These are phyloP conservation scores for Bolboschoenus planiculmis DNA, from an alignment of 176 grass and related monocot species.

Conservation along the genomic window DNA sequence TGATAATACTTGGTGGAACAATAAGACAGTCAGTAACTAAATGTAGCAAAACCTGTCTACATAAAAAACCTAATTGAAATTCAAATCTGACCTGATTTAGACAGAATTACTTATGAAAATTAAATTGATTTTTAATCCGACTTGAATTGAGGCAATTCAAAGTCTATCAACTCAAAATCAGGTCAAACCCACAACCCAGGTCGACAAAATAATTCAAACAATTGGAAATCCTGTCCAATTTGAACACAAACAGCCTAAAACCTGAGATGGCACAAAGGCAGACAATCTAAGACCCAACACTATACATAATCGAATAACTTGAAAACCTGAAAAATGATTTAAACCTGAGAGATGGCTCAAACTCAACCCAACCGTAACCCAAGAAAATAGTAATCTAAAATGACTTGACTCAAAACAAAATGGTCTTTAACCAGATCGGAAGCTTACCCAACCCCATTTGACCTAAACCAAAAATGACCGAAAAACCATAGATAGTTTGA, in stretches of 20 bases:
- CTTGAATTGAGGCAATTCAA: background rate
- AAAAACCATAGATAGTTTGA: too few species aligned
- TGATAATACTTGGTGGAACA: background rate
- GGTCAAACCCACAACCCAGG: background rate
- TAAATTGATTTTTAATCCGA: background rate
- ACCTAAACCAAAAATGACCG: too few species aligned
- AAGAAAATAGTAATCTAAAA: background rate
- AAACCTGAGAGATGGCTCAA: background rate
- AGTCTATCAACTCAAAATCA: background rate
- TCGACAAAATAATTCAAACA: background rate
- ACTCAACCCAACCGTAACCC: background rate
- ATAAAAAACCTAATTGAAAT: background rate
- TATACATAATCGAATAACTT: background rate
- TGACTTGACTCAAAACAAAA: background rate
- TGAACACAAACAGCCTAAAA: background rate
- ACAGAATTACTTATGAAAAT: background rate
- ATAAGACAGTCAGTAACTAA: background rate
- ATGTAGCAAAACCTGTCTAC: background rate
- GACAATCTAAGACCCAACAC: background rate
- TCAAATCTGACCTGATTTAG: slow-evolving; percentile 23
- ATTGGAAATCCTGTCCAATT: background rate
- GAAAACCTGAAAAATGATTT: background rate
- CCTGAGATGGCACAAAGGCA: background rate
- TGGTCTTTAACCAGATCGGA: background rate
- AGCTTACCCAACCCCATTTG: too few species aligned